These are phyloP conservation scores for Coelastrella sp. DNA, from an alignment of 139 green algal genomes.

Conservation along the genomic window DNA sequence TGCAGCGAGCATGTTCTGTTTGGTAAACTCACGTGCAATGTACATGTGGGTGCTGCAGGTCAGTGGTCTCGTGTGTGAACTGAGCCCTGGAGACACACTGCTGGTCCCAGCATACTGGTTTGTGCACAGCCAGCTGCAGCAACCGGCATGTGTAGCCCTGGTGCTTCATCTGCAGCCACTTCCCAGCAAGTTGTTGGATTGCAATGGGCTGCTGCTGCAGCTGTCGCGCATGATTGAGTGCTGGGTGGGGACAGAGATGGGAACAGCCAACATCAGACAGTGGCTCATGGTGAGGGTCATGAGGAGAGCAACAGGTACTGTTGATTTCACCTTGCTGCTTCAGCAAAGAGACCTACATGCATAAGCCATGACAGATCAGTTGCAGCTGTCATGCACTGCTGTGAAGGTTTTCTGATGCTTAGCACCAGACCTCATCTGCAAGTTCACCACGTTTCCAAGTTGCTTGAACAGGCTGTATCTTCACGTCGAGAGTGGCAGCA, in stretches of 20 bases:
- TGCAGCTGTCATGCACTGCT: no score
- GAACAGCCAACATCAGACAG: conserved; percentile 22
- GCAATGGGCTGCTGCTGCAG: conserved; percentile 39
- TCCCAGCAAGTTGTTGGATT: neutral
- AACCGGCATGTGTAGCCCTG: conserved; percentile 14
- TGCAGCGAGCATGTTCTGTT: neutral
- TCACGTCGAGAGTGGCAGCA: conserved; percentile 31
- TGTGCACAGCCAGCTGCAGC: conserved; percentile 47
- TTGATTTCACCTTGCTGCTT: no score
- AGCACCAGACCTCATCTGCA: neutral
- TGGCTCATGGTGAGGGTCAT: conserved; percentile 32
- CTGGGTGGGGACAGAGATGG: conserved; percentile 1
- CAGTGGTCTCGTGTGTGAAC: conserved; percentile 9
- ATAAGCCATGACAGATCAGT: no score
- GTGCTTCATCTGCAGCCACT: neutral
- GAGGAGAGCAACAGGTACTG: no score
- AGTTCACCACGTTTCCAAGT: neutral
- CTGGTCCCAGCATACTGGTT: conserved; percentile 56
- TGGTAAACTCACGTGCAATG: neutral
- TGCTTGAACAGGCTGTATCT: conserved; percentile 2
- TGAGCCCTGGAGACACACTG: conserved; percentile 49
- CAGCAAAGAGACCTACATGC: no score
- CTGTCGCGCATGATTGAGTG: conserved; percentile 44
- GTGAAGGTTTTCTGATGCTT: no score
- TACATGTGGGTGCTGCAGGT: neutral